These are phyloP conservation scores for Meripilus lineatus DNA, from an alignment of 1,284 basidiomycete genomes.

Conservation along the genomic window DNA sequence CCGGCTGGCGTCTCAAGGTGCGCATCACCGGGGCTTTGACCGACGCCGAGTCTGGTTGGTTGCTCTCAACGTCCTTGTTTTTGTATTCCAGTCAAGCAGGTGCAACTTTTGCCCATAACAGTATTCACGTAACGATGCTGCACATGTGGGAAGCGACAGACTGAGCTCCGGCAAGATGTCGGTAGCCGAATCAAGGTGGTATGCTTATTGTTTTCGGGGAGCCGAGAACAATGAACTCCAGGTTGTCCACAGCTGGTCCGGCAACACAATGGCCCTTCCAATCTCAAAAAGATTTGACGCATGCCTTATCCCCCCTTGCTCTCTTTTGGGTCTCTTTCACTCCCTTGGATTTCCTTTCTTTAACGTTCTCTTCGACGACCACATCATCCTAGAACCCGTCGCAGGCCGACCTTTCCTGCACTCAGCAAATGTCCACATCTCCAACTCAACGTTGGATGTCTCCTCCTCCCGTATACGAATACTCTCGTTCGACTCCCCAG, in stretches of 20 bases:
- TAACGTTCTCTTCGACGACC: slow-evolving; percentile 23
- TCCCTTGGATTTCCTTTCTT: slow-evolving; percentile 15
- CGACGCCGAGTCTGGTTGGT: too few relatives aligned
- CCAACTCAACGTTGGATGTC: slow-evolving; percentile 35
- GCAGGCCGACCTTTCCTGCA: slow-evolving; percentile 43
- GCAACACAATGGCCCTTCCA: slow-evolving; percentile 21
- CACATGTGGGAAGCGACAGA: too few relatives aligned
- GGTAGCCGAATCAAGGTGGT: too few relatives aligned
- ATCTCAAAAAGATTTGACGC: slow-evolving; percentile 22
- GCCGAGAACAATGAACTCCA: slow-evolving; percentile 17
- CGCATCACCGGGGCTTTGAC: too few relatives aligned
- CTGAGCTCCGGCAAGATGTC: too few relatives aligned
- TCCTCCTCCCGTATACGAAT: slow-evolving; percentile 51
- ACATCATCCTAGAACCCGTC: slow-evolving; percentile 30
- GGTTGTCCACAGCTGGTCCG: too few relatives aligned
- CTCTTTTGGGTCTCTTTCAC: slow-evolving; percentile 12
- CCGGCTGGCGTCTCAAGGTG: too few relatives aligned
- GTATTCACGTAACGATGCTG: too few relatives aligned
- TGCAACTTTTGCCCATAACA: too few relatives aligned
- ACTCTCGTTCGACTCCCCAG: slow-evolving; percentile 33
- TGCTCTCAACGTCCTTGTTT: too few relatives aligned
- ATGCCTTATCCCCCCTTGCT: slow-evolving; percentile 6
- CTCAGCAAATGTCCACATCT: slow-evolving; percentile 25
- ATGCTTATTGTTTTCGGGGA: too few relatives aligned
- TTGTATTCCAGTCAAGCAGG: too few relatives aligned